Base-by-base conservation (phyloP, 169 alveolate species). In the Theileria equi region DNA sequence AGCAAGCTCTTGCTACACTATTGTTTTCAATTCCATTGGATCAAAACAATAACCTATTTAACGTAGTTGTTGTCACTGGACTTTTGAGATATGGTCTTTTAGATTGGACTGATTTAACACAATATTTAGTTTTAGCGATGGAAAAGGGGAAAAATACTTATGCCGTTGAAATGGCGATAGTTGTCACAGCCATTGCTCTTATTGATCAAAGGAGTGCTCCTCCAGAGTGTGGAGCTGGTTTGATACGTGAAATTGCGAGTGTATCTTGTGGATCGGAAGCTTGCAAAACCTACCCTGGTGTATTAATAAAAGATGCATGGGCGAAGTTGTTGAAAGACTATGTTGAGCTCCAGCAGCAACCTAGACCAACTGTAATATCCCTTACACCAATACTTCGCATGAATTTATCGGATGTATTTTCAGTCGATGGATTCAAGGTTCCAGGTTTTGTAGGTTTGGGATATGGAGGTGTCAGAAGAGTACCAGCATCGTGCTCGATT, bases 391-490 rank as follows among this genome's bases (percentile, higher is more conserved):
- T 61, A 7, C 8, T 66, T 41, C 59, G 59, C 79, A 59, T 43
- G 16, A 66, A 52, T 31, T 59, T 78, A 36, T 28, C 45, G 16
- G 54, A 70, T 10, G 41, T 45, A 55, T 38, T 77, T 26, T 32
- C 69, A 16, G 31, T 41, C 5, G 13, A 43, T 34, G 19, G 29
- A 25, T 36, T 45, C 57, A 44, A 54, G 38, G 16, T 45, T 54
- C 53, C 88, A 68, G 38, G 64, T 40, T 48, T 41, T 54, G 16
- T 68, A 57, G 69, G 59, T 65, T 31, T 68, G 78, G 89, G 92
- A 16, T 79, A 78, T 34, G 92, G 92, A 23, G 92, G 92, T 4
- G 80, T 81, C 26, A 44, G 92, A 13, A 45, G 84, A 23, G 88
- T 83, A 8, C 81, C 88, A 0, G 66, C 73, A 26, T 91, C 92